Conservation (phyloP, 331 rosid species). For the Prunus yedoensis region DNA sequence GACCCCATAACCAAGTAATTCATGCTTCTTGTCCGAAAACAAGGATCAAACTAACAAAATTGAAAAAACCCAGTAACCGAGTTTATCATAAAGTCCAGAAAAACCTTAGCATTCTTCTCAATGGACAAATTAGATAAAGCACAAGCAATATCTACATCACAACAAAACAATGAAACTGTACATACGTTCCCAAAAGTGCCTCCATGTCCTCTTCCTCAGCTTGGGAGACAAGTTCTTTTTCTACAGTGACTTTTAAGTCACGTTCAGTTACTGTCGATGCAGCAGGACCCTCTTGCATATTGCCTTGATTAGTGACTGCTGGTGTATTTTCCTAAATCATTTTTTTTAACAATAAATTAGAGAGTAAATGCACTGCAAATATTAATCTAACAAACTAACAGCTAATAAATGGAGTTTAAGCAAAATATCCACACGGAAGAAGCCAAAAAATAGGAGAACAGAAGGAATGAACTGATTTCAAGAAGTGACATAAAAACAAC, state of each 20-base stretch:
- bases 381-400: background rate
- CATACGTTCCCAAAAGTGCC: slow-evolving; percentile 94
- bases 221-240: slow-evolving; percentile 95
- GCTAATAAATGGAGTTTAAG: background rate
- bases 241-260: slow-evolving; percentile 84
- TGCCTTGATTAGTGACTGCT: slow-evolving; percentile 46
- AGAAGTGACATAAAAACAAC: background rate
- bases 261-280: slow-evolving; percentile 49
- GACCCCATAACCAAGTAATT: no score
- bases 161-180: slow-evolving; percentile 13
- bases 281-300: slow-evolving; percentile 38
- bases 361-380: background rate
- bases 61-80: no score
- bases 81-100: no score
- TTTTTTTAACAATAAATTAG: background rate
- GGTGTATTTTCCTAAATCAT: slow-evolving; percentile 74
- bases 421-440: background rate
- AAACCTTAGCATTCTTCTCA: no score
- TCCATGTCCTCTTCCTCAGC: slow-evolving; percentile 99
- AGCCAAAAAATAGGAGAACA: background rate
- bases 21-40: no score
- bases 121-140: background rate
- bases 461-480: background rate
- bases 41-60: no score
- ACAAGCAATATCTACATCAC: slow-evolving; percentile 2